Percentiles rank a stretch among this genome's conserved stretches.
phyloP scores from a whole-genome alignment of 306 rosid genomes.

The Rosa chinensis region DNA sequence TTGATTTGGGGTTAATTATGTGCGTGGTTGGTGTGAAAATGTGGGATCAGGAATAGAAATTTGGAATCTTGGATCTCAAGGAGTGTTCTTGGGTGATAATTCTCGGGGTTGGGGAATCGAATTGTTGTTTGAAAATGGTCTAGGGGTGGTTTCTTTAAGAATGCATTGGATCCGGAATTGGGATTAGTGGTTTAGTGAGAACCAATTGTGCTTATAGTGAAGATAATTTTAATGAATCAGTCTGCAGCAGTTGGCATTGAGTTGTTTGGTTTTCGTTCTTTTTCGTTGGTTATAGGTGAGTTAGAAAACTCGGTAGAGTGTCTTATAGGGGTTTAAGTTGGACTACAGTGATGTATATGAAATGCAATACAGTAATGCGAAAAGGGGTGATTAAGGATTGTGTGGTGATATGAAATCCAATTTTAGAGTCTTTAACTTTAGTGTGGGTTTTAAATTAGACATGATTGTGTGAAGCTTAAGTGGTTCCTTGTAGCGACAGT shows the following conservation, averaged over 20 bases:
- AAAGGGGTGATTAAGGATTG: not conserved
- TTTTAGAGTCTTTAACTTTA: not conserved
- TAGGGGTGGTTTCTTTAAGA: not conserved
- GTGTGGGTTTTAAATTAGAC: not conserved
- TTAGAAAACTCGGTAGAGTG: not conserved
- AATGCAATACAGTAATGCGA: not conserved
- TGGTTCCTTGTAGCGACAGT: not conserved
- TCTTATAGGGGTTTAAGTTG: not conserved
- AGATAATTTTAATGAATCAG: not conserved
- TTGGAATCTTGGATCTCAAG: conserved; percentile 16
- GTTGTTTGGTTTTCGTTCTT: not conserved
- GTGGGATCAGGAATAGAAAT: conserved; percentile 18
- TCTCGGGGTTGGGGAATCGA: not conserved
- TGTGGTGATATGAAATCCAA: not conserved
- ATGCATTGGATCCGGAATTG: not conserved
- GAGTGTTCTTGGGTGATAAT: not conserved
- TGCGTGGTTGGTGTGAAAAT: conserved; percentile 21
- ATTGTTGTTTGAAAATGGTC: not conserved
- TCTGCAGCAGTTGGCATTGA: not conserved
- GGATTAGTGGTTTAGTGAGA: conserved; percentile 4
- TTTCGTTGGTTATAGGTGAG: not conserved
- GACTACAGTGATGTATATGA: not conserved
- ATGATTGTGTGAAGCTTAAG: not conserved
- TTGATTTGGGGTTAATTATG: conserved; percentile 20
- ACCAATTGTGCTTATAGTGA: not conserved